A percentile compares a stretch with the other conserved stretches of the same genome.
Evolutionary conservation across 108 stramenopile species (phyloP).

Genomic region (Cyclotella baltica): DNA sequence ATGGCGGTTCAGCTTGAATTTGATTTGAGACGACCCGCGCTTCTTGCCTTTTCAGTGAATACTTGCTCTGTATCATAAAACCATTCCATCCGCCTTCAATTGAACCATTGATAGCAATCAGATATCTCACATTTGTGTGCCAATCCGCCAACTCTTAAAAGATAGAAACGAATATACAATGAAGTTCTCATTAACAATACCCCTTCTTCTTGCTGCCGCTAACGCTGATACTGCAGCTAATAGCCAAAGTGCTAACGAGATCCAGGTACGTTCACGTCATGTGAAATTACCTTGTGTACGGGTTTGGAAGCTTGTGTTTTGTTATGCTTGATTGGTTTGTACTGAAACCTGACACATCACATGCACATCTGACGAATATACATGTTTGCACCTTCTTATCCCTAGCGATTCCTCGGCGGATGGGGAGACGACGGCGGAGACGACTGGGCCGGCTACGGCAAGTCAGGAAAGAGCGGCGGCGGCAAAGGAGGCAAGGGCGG

Average conservation of each 20-base stretch:
- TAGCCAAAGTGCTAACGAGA: not conserved
- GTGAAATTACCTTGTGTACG: no score
- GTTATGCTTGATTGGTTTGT: not conserved
- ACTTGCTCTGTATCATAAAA: no score
- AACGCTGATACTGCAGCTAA: not conserved
- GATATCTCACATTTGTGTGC: no score
- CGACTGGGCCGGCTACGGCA: not conserved
- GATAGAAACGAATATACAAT: not conserved
- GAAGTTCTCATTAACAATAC: slow-evolving; percentile 1
- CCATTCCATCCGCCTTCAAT: no score
- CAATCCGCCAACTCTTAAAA: no score
- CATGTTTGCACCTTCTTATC: not conserved
- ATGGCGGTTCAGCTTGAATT: no score
- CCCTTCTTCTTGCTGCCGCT: slow-evolving; percentile 5
- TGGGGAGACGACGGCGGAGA: not conserved
- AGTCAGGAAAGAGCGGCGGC: not conserved
- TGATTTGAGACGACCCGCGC: no score
- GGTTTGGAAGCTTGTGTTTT: not conserved
- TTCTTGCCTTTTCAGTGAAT: no score
- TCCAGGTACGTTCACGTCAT: not conserved
- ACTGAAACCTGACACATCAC: not conserved
- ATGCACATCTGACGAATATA: not conserved
- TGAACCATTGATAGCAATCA: no score
- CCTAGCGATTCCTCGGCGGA: not conserved
- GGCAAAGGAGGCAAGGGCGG: not conserved